A percentile compares a stretch with the other conserved stretches of the same genome.
These are phyloP conservation scores for Mercurialis annua DNA, from an alignment of 345 rosid species.

Conservation along the genomic window DNA sequence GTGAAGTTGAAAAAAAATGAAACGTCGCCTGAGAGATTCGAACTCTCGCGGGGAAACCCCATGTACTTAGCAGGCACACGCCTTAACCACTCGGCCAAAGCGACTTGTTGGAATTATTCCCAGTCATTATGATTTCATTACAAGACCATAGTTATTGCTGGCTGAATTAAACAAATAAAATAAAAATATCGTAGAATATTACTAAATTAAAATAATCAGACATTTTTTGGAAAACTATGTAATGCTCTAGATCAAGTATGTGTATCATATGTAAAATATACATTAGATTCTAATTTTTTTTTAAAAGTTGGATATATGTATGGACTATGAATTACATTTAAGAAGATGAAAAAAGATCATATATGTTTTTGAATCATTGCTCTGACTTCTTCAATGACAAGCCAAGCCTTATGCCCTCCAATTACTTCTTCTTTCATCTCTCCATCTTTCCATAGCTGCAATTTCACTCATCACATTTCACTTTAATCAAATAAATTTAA, in stretches of 20 bases:
- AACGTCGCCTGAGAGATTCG: slow-evolving; percentile 78
- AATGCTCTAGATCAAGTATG: too few species aligned
- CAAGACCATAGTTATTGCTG: too few species aligned
- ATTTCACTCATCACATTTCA: neutral
- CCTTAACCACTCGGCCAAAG: slow-evolving; percentile 96
- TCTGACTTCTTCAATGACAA: slow-evolving; percentile 79
- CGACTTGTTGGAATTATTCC: slow-evolving; percentile 25
- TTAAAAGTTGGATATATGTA: too few species aligned
- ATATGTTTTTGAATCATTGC: slow-evolving; percentile 63
- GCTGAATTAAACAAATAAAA: too few species aligned
- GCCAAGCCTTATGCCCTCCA: slow-evolving; percentile 96
- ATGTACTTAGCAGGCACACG: slow-evolving; percentile 88
- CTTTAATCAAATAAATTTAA: neutral
- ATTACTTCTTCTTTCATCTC: slow-evolving; percentile 91
- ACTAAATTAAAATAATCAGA: too few species aligned
- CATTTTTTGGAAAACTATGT: too few species aligned
- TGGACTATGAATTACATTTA: too few species aligned
- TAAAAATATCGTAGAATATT: too few species aligned
- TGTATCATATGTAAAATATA: too few species aligned
- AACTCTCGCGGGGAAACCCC: slow-evolving; percentile 90
- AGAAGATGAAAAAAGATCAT: slow-evolving; percentile 23
- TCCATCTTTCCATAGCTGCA: slow-evolving; percentile 80
- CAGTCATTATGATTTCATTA: too few species aligned
- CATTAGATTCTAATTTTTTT: too few species aligned
- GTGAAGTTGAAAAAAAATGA: neutral